These are phyloP conservation scores for Smallanthus sonchifolius DNA, from an alignment of 129 eudicot species.

Conservation along the genomic window DNA sequence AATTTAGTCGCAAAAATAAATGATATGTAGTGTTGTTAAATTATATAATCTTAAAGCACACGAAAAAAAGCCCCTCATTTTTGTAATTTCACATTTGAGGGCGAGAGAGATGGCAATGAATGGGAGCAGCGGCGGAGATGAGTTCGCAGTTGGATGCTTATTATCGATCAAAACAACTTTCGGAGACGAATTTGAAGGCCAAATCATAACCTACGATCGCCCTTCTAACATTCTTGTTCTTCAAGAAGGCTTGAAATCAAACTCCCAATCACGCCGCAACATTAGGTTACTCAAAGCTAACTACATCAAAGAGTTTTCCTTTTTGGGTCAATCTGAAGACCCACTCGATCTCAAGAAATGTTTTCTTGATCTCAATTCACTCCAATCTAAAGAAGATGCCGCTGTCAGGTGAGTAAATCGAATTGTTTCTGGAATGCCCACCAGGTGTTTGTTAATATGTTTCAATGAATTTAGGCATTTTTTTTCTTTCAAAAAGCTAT, in stretches of 20 bases:
- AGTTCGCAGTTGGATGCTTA: constrained; percentile 79
- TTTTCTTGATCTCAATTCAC: constrained; percentile 65
- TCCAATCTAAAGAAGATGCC: constrained; percentile 74
- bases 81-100: background rate
- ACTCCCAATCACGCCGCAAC: constrained; percentile 55
- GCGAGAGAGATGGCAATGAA: constrained; percentile 48
- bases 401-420: constrained; percentile 52
- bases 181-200: constrained; percentile 88
- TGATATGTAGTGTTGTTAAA: background rate
- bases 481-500: background rate
- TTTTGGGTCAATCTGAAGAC: constrained; percentile 72
- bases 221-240: constrained; percentile 78
- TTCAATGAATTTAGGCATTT: background rate
- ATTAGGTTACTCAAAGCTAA: constrained; percentile 88
- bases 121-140: constrained; percentile 43
- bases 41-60: constrained; percentile 1
- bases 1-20: background rate
- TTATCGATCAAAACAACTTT: constrained; percentile 79
- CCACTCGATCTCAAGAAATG: constrained; percentile 70
- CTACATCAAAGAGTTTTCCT: constrained; percentile 69
- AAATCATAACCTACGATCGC: constrained; percentile 73
- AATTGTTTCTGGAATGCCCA: background rate
- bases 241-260: constrained; percentile 73
- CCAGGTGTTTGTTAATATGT: constrained; percentile 9
- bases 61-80: background rate